A percentile compares a stretch with the other conserved stretches of the same genome.
Conservation (phyloP, 306 rosid species). For the Styphnolobium japonicum region DNA sequence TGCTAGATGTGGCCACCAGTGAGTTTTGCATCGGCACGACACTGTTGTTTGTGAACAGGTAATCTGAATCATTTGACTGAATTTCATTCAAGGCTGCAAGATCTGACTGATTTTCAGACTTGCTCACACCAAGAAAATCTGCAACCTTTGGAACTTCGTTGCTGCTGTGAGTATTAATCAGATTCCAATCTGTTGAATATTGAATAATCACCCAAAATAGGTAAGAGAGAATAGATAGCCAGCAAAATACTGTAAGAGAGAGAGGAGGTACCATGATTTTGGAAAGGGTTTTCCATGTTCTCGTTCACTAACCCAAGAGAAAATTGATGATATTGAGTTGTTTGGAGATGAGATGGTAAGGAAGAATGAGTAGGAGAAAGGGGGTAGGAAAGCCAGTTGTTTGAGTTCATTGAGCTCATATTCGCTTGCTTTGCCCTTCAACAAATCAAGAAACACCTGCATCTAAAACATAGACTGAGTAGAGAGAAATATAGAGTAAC, state of each 20-base stretch:
- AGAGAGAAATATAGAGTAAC: not conserved
- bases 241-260: not conserved
- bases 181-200: conserved; percentile 73
- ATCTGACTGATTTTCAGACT: conserved; percentile 77
- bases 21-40: conserved; percentile 57
- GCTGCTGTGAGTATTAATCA: conserved; percentile 54
- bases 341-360: conserved; percentile 64
- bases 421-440: not conserved
- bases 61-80: conserved; percentile 60
- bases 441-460: conserved; percentile 44
- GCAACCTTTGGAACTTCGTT: conserved; percentile 85
- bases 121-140: conserved; percentile 92
- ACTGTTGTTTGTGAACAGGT: conserved; percentile 51
- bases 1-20: conserved; percentile 39
- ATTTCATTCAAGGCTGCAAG: conserved; percentile 60
- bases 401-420: conserved; percentile 74
- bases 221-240: not conserved
- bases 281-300: conserved; percentile 77
- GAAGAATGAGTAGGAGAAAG: conserved; percentile 85
- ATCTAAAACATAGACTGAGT: conserved; percentile 11
- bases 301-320: conserved; percentile 82
- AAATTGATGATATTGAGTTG: conserved; percentile 75
- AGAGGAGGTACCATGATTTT: conserved; percentile 56
- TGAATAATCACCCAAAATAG: not conserved
- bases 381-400: conserved; percentile 98